Conservation (phyloP, 176 grass and related monocot species). For the Ananas comosus region DNA sequence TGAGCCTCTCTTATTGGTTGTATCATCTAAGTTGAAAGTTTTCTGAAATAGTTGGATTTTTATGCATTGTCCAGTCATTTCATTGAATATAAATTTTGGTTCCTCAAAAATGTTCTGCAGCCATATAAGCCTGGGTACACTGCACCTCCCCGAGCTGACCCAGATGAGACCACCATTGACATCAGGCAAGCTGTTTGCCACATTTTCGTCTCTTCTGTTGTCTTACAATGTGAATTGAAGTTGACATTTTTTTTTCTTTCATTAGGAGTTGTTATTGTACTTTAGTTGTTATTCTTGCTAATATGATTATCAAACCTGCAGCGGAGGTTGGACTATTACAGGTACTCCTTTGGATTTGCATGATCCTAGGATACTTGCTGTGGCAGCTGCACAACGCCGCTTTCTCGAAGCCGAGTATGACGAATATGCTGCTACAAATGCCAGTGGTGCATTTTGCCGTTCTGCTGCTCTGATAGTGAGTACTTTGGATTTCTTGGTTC, state of each 20-base stretch:
- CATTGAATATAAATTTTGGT: conserved; percentile 5
- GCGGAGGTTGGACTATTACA: conserved; percentile 57
- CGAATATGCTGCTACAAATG: conserved; percentile 66
- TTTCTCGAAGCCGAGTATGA: conserved; percentile 92
- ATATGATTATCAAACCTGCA: conserved; percentile 22
- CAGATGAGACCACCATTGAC: conserved; percentile 78
- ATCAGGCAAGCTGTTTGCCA: conserved; percentile 46
- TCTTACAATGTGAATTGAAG: not conserved
- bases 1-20: not conserved
- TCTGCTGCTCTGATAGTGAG: conserved; percentile 86
- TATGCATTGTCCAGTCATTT: not conserved
- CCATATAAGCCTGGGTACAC: conserved; percentile 81
- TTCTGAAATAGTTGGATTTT: not conserved
- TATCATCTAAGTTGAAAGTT: not conserved
- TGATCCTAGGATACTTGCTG: conserved; percentile 74
- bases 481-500: conserved; percentile 2
- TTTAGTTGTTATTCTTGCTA: too few relatives aligned
- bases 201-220: not conserved
- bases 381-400: conserved; percentile 65
- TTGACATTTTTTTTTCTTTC: not conserved
- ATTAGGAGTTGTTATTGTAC: too few relatives aligned
- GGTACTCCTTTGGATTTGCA: conserved; percentile 59
- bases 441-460: conserved; percentile 70
- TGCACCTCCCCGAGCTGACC: conserved; percentile 45
- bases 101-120: conserved; percentile 29